Conservation (phyloP, 768 basidiomycete genomes). For the Steccherinum ochraceum region DNA sequence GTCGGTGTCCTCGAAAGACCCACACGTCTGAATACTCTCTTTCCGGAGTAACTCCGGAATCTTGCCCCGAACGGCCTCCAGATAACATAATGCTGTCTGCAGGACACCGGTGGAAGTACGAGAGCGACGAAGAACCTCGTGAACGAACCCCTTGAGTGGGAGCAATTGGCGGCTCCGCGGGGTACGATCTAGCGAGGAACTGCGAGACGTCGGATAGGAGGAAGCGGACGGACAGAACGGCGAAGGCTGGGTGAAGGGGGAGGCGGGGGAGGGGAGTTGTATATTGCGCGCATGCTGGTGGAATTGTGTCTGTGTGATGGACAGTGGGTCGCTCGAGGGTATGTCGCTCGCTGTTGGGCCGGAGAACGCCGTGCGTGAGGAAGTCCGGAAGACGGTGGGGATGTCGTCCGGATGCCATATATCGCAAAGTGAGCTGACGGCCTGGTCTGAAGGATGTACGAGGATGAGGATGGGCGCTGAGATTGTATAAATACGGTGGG, state of each 20-base stretch:
- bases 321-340: conserved; percentile 22
- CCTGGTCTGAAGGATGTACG: conserved; percentile 51
- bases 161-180: conserved; percentile 30
- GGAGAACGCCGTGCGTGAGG: background rate
- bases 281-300: conserved; percentile 24
- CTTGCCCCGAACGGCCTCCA: conserved; percentile 73
- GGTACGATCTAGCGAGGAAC: conserved; percentile 8
- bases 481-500: background rate
- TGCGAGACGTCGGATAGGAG: conserved; percentile 14
- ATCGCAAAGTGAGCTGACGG: conserved; percentile 69
- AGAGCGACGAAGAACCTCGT: conserved; percentile 83
- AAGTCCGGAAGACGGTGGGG: conserved; percentile 42
- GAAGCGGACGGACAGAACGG: conserved; percentile 25
- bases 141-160: conserved; percentile 74
- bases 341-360: conserved; percentile 14
- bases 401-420: conserved; percentile 79
- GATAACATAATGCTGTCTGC: conserved; percentile 83
- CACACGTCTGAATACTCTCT: conserved; percentile 37
- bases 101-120: conserved; percentile 79
- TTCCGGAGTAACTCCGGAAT: conserved; percentile 52
- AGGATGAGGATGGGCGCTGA: conserved; percentile 9
- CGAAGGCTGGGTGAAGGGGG: conserved; percentile 40
- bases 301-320: conserved; percentile 7
- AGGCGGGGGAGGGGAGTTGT: conserved; percentile 48
- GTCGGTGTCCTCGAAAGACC: conserved; percentile 18